These are phyloP conservation scores for Saccharomycopsis fermentans DNA, from an alignment of 805 yeast species.

Conservation along the genomic window DNA sequence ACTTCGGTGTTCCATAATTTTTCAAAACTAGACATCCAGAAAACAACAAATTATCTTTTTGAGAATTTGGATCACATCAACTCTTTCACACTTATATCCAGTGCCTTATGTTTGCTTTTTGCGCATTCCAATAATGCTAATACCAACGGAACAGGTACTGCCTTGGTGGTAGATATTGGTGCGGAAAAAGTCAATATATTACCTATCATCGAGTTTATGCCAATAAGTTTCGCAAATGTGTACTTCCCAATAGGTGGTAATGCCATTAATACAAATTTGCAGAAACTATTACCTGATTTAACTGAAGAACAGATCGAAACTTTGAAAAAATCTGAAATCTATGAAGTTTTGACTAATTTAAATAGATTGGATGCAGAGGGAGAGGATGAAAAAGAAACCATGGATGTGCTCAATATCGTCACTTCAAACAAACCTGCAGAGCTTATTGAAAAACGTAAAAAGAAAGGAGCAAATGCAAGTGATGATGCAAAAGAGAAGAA, in stretches of 20 bases:
- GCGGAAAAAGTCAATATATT: constrained; percentile 61
- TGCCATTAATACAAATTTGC: constrained; percentile 45
- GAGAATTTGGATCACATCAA: constrained; percentile 57
- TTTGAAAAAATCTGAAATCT: constrained; percentile 65
- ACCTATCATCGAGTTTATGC: constrained; percentile 69
- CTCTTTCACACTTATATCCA: constrained; percentile 61
- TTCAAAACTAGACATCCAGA: constrained; percentile 59
- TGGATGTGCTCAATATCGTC: constrained; percentile 85
- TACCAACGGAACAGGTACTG: constrained; percentile 31
- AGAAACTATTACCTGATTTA: constrained; percentile 48
- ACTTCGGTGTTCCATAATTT: constrained; percentile 35
- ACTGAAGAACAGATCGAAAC: constrained; percentile 52
- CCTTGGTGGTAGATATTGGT: constrained; percentile 77
- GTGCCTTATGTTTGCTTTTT: constrained; percentile 58
- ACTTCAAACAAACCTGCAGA: constrained; percentile 68
- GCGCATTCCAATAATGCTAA: constrained; percentile 52
- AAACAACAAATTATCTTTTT: constrained; percentile 62
- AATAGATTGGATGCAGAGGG: constrained; percentile 34
- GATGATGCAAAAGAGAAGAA: constrained; percentile 27
- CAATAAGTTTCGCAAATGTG: constrained; percentile 43
- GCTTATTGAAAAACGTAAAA: constrained; percentile 36
- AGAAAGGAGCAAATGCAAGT: constrained; percentile 22
- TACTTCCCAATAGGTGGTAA: constrained; percentile 52
- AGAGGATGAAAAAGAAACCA: constrained; percentile 54
- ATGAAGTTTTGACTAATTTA: constrained; percentile 67